phyloP scores from a whole-genome alignment of 2,329 filamentous ascomycete genomes.

The Neofusicoccum cordaticola region DNA sequence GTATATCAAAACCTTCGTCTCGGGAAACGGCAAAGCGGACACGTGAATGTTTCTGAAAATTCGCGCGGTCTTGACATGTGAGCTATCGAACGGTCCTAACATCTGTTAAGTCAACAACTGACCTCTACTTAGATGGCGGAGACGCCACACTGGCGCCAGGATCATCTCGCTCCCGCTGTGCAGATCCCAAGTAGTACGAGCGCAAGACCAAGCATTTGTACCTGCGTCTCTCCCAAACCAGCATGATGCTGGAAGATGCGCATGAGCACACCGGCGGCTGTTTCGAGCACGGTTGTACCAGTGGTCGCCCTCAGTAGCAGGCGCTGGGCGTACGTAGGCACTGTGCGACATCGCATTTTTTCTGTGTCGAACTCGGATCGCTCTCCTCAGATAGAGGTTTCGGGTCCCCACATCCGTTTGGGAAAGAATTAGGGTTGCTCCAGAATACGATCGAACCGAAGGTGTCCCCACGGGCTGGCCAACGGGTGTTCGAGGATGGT shows the following conservation, averaged over 20 bases:
- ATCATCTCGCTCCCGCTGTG: background rate
- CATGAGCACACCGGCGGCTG: background rate
- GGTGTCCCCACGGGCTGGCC: background rate
- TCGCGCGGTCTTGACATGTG: background rate
- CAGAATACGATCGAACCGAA: background rate
- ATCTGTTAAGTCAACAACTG: background rate
- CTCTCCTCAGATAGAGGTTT: background rate
- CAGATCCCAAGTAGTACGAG: background rate
- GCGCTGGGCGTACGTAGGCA: background rate
- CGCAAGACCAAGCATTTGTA: background rate
- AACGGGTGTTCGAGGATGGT: background rate
- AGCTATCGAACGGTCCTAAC: background rate
- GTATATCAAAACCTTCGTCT: background rate
- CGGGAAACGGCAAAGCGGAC: background rate
- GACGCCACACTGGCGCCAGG: background rate
- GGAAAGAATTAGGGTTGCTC: background rate
- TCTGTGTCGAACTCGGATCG: background rate
- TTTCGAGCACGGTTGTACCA: background rate
- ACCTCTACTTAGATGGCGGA: background rate
- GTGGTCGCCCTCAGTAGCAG: background rate
- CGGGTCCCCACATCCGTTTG: conserved; percentile 1
- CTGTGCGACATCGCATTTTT: background rate
- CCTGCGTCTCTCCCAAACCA: background rate
- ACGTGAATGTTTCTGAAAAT: background rate
- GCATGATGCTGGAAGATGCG: conserved; percentile 6